Base-by-base conservation (phyloP, 179 eudicot species). In the Corrigiola litoralis region DNA sequence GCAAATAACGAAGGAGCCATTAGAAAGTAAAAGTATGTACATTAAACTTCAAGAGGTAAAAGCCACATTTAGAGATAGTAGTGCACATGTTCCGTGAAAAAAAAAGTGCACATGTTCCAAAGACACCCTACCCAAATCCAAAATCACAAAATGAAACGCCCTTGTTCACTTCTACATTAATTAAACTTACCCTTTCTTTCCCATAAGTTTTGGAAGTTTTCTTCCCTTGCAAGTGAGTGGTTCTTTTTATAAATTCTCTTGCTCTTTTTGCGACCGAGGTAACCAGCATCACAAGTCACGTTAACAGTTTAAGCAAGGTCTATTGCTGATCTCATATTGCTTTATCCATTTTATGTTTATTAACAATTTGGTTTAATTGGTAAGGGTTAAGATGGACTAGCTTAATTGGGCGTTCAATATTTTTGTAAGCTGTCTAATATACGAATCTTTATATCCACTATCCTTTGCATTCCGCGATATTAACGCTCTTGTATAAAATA, bases 21-120 rank as follows among this genome's bases (percentile, higher is more conserved):
- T 58, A 45, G 54, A 46, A 37, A 20, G 4, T 21, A 58, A 49
- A 27, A 59, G 63, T 49, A 18, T 50, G 34, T 14, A 12, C 63
- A 1, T 20, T 37, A 20, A 50, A 25, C 60, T 57, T 56, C 29
- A 71, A 65, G 12, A 18, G 23, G 18, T 37, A 65, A 65, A 65
- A 46, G 48, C 51, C 47, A 46, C 21, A 44, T 45, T 25, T 52
- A 37, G 44, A 45, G 56, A 40, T 38, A 44, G 16, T 47, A 42
- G n/a, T 70, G 75, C 79, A 70, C 79, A 75, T 45, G 16, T 45
- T 46, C 60, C 79, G n/a, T n/a, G n/a, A n/a, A n/a, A n/a, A n/a
- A n/a, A n/a, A n/a, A n/a, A 42, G n/a, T 70, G 75, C 79, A 70
- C 79, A 75, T 45, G 16, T 45, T 46, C 60, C 79, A 53, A 70